Conservation (phyloP, 495 filamentous ascomycete genomes). For the Acidomyces sp. region DNA sequence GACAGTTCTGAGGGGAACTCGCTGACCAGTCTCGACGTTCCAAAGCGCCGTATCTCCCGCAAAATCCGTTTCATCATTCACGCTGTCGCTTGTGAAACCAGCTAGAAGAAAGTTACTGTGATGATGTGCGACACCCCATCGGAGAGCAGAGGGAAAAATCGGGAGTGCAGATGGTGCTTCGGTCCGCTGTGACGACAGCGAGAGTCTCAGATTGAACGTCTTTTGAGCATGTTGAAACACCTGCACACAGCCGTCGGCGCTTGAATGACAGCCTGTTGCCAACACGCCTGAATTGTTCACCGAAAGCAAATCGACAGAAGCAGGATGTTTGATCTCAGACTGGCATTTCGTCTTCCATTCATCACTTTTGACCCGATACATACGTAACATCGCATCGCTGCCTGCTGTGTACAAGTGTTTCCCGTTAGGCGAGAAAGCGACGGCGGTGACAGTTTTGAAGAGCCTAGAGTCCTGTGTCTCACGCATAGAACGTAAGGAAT, state of each 20-base stretch:
- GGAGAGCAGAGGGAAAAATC: conserved; percentile 56
- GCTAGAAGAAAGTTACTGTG: conserved; percentile 53
- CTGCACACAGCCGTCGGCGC: conserved; percentile 6
- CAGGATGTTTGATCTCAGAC: conserved; percentile 48
- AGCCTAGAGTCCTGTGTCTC: conserved; percentile 54
- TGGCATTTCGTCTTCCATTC: conserved; percentile 28
- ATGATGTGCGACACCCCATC: conserved; percentile 47
- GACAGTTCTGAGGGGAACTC: conserved; percentile 32
- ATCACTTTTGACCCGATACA: conserved; percentile 47
- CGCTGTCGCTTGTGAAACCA: conserved; percentile 55
- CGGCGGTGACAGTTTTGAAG: conserved; percentile 64
- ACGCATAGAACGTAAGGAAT: conserved; percentile 43
- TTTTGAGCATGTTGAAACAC: conserved; percentile 2
- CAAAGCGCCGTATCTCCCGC: conserved; percentile 64
- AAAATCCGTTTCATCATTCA: conserved; percentile 40
- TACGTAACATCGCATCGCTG: conserved; percentile 66
- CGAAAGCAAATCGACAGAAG: conserved; percentile 59
- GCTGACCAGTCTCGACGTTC: conserved; percentile 42
- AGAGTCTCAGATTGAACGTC: neutral
- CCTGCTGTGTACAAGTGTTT: conserved; percentile 59
- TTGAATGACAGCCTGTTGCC: conserved; percentile 37
- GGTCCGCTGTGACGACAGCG: conserved; percentile 20
- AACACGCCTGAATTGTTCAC: conserved; percentile 31
- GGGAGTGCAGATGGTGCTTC: conserved; percentile 34
- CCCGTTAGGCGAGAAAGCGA: conserved; percentile 50